Evolutionary conservation across 768 basidiomycete genomes (phyloP), one percentile per base, ranked within the genome.

Genomic region (Candolleomyces aberdarensis): DNA sequence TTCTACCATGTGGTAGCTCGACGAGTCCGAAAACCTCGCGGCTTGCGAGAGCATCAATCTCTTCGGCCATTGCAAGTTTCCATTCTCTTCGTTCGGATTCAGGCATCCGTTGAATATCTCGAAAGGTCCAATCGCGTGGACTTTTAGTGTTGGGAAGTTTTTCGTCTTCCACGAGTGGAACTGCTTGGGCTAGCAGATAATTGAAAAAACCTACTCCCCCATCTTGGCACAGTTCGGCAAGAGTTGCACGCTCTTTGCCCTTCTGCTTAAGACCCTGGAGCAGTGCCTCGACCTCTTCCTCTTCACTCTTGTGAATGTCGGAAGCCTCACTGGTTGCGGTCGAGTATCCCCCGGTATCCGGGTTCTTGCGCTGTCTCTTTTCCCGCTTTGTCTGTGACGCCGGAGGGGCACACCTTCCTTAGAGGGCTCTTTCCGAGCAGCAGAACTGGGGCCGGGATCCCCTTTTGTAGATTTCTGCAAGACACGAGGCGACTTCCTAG

Each of bases 1-100:
- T 64, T 15, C 58, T 36, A 26, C 63, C 66, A 46, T 64, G 58
- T 0, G 61, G 66, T 22, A 58, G 52, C n/a, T 58, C 43, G 13
- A 52, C 41, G 3, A 63, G 1, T 6, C 8, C 17, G n/a, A 56
- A 60, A 3, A 63, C 62, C 5, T 57, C 14, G n/a, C 58, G 15
- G 26, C 59, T 59, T 26, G 53, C 15, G 15, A 63, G 58, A 7
- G 62, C 62, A 22, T 57, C 26, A 22, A 63, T n/a, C 49, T 63
- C 62, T 17, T 63, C 58, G 0, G 15, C 1, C n/a, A 58, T 60
- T 17, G 59, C 62, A 1, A 22, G 22, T 26, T n/a, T 48, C 62
- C 62, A 63, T 44, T 56, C 58, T 29, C 59, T 9, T 39, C 47
- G 40, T 41, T 60, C 19, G 7, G 36, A 3, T 9, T 26, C 41